phyloP scores from a whole-genome alignment of 805 yeast species.

The Torulaspora delbrueckii region DNA sequence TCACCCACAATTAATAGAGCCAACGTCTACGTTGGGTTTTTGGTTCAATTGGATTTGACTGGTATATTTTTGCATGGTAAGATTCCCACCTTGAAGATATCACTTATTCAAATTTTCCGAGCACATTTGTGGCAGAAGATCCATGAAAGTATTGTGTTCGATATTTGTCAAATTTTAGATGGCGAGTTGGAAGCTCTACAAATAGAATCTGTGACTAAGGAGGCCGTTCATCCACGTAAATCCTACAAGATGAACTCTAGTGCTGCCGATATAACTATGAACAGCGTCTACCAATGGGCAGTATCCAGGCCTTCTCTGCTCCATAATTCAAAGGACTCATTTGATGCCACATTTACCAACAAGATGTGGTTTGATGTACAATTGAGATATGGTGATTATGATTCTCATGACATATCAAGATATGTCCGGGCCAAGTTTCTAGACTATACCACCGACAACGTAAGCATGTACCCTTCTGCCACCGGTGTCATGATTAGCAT shows the following conservation, averaged over 20 bases:
- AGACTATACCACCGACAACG: conserved; percentile 86
- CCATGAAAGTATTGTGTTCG: conserved; percentile 92
- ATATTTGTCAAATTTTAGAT: conserved; percentile 87
- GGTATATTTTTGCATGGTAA: conserved; percentile 97
- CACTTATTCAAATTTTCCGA: conserved; percentile 90
- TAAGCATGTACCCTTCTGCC: conserved; percentile 84
- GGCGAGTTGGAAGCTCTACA: conserved; percentile 77
- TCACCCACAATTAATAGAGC: conserved; percentile 98
- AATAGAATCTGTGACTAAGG: conserved; percentile 81
- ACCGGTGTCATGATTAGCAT: conserved; percentile 88
- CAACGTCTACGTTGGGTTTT: conserved; percentile 94
- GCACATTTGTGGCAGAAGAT: conserved; percentile 99
- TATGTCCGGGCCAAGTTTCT: conserved; percentile 88
- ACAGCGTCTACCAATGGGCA: conserved; percentile 75
- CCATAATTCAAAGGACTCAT: conserved; percentile 61
- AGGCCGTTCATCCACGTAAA: conserved; percentile 93
- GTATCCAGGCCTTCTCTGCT: conserved; percentile 77
- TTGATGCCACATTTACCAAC: conserved; percentile 52
- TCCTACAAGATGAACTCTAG: conserved; percentile 97
- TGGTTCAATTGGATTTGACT: conserved; percentile 92
- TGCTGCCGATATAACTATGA: conserved; percentile 80
- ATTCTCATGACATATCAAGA: conserved; percentile 92
- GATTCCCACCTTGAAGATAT: conserved; percentile 93
- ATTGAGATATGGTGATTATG: conserved; percentile 93
- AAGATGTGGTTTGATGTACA: conserved; percentile 96